Base-by-base conservation (phyloP, 83 land plant species). In the Diphasiastrum complanatum region DNA sequence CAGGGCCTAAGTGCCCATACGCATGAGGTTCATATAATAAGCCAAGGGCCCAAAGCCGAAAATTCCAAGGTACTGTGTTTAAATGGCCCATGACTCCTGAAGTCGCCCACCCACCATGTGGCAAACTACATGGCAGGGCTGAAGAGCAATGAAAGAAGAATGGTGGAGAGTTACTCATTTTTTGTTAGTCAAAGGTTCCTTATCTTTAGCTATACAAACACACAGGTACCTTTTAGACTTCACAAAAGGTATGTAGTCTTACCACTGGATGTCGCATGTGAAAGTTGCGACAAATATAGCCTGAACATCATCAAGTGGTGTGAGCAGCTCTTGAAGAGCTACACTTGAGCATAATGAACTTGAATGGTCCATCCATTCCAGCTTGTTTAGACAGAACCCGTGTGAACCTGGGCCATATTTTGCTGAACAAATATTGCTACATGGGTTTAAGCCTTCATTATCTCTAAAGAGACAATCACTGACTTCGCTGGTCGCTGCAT, bases 241-340 rank as follows among this genome's bases (percentile, higher is more conserved):
- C 43, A 40, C 16, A 8, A 40, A 40, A 8, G 16, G 16, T 8
- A 40, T 16, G 43, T 40, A 53, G n/a, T 19, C 67, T 61, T 71
- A 87, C 95, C 95, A 88, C 59, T 63, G 45, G 34, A 82, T 72
- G 56, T 88, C 86, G 60, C 78, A 63, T n/a, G 89, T 84, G 60
- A 88, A 88, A 22, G 95, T 84, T 43, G 95, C 80, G 26, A 83
- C 72, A 51, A 88, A 88, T 22, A 88, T 67, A 5, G 66, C 72
- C 14, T 37, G 46, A 36, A 84, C 56, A 49, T 77, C 75, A 43
- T 80, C 80, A 20, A 82, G 38, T n/a, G 89, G 89, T 61, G 72
- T 56, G 10, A 88, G 47, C 55, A 88, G 86, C 61, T 88, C 86
- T 24, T 54, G 69, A 40, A 88, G 64, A 22, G 80, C 72, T 60